These are phyloP conservation scores for Digitaria exilis DNA, from an alignment of 202 grass and related monocot genomes.

Conservation along the genomic window DNA sequence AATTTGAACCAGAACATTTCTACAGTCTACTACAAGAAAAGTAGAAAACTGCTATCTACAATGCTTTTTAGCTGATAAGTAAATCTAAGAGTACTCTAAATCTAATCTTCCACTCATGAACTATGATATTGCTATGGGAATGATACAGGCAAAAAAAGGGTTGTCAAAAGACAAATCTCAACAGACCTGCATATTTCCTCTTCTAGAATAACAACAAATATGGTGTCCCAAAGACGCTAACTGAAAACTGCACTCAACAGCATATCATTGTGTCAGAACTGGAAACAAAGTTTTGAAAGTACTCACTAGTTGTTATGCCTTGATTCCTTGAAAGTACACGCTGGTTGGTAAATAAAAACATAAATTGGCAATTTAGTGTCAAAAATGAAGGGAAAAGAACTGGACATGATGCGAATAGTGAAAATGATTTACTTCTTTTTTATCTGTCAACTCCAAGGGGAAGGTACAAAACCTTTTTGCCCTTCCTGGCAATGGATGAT, in stretches of 20 bases:
- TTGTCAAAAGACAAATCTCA: neutral
- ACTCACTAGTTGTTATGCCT: neutral
- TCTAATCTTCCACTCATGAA: neutral
- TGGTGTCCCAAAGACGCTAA: conserved; percentile 4
- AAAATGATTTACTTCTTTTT: neutral
- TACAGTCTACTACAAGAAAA: neutral
- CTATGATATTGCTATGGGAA: neutral
- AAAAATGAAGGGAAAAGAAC: neutral
- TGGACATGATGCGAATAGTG: neutral
- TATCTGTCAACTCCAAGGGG: neutral
- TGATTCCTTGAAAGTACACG: neutral
- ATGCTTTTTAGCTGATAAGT: neutral
- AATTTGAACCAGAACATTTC: neutral
- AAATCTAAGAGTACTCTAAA: too few relatives aligned
- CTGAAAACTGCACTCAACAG: neutral
- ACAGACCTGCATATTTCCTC: conserved; percentile 27
- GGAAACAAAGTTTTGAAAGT: neutral
- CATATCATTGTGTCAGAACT: neutral
- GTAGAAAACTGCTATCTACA: neutral
- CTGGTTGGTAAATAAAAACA: neutral
- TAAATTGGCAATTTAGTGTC: neutral
- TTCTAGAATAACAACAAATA: neutral
- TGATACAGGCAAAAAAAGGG: neutral
- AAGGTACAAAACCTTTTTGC: neutral
- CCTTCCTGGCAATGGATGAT: neutral